phyloP scores from a whole-genome alignment of 2,329 filamentous ascomycete species.

The Aspergillus sp. region DNA sequence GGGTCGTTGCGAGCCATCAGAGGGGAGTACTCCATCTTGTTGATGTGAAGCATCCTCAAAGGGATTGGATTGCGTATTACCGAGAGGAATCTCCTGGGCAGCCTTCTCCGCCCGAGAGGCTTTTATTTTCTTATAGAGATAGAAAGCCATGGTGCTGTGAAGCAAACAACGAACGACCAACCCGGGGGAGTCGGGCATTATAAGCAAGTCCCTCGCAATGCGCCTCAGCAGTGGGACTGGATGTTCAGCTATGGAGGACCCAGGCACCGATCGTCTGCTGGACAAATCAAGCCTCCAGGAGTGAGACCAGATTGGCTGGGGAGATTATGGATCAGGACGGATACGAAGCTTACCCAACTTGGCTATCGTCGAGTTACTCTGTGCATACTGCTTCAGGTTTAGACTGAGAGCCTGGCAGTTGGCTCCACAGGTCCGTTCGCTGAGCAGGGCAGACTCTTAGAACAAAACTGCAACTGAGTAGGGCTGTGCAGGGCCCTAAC shows the following conservation, averaged over 20 bases:
- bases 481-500: too few relatives aligned
- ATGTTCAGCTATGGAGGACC: too few relatives aligned
- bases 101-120: background rate
- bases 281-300: too few relatives aligned
- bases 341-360: background rate
- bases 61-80: background rate
- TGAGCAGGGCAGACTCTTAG: too few relatives aligned
- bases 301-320: background rate
- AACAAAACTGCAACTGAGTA: too few relatives aligned
- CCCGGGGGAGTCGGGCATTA: background rate
- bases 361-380: background rate
- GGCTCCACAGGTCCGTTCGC: too few relatives aligned
- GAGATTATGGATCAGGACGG: background rate
- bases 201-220: background rate
- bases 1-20: background rate
- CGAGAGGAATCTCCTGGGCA: background rate
- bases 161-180: background rate
- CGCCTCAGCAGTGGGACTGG: too few relatives aligned
- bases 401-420: background rate
- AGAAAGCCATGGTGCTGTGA: background rate
- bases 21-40: background rate
- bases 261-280: too few relatives aligned
- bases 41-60: background rate
- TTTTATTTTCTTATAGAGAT: background rate
- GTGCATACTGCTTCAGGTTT: background rate